Percentiles rank a stretch among this genome's conserved stretches.
These are phyloP conservation scores for Aspergillus uvarum DNA, from an alignment of 2,329 filamentous ascomycete species.

Conservation along the genomic window DNA sequence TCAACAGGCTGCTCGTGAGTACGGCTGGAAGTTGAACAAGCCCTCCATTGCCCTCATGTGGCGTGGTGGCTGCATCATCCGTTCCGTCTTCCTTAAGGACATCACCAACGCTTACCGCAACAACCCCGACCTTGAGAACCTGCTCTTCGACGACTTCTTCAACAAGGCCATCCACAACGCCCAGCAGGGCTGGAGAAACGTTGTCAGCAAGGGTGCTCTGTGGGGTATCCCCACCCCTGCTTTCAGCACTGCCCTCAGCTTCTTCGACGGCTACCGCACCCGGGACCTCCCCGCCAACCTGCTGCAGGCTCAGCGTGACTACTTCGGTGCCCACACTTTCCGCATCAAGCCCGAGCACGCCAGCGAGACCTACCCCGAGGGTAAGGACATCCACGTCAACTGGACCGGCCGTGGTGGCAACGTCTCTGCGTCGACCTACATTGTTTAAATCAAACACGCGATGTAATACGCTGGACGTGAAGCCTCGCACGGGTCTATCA, in stretches of 20 bases:
- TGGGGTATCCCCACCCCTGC: slow-evolving; percentile 95
- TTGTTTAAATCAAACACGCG: slow-evolving; percentile 65
- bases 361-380: slow-evolving; percentile 75
- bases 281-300: slow-evolving; percentile 97
- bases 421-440: slow-evolving; percentile 95
- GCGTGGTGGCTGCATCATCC: slow-evolving; percentile 99
- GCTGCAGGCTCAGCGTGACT: slow-evolving; percentile 97
- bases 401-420: slow-evolving; percentile 98
- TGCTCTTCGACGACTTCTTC: slow-evolving; percentile 99
- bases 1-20: slow-evolving; percentile 84
- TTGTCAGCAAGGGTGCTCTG: slow-evolving; percentile 85
- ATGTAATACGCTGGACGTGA: slow-evolving; percentile 30
- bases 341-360: slow-evolving; percentile 78
- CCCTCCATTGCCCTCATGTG: slow-evolving; percentile 99
- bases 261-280: slow-evolving; percentile 98
- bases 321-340: slow-evolving; percentile 97
- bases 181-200: slow-evolving; percentile 87
- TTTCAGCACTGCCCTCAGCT: slow-evolving; percentile 94
- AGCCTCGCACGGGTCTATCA: slow-evolving; percentile 16
- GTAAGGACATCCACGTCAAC: slow-evolving; percentile 96
- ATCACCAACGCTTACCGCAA: slow-evolving; percentile 96
- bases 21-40: slow-evolving; percentile 99
- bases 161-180: slow-evolving; percentile 98
- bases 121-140: slow-evolving; percentile 93
- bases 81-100: slow-evolving; percentile 99